A percentile compares a stretch with the other conserved stretches of the same genome.
Conservation (phyloP, 2,329 filamentous ascomycete species). For the Pezicula radicicola region DNA sequence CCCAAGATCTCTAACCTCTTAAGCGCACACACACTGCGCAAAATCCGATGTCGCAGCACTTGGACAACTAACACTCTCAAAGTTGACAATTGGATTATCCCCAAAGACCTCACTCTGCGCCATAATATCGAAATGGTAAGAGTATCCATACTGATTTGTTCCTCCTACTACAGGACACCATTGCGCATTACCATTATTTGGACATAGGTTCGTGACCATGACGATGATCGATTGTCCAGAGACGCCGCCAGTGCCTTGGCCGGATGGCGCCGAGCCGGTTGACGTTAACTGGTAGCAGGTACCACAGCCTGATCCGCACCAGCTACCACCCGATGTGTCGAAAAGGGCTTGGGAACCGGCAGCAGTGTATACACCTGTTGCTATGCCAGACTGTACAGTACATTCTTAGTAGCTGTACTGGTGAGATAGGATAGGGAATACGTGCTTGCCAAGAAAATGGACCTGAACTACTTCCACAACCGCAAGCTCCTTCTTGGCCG, state of each 20-base stretch:
- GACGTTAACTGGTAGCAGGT: constrained; percentile 27
- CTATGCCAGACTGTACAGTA: constrained; percentile 6
- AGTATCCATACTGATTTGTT: constrained; percentile 31
- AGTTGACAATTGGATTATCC: constrained; percentile 31
- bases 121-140: constrained; percentile 35
- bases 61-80: constrained; percentile 29
- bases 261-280: constrained; percentile 19
- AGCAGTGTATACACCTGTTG: constrained; percentile 20
- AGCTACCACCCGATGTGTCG: constrained; percentile 10
- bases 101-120: constrained; percentile 28
- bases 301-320: constrained; percentile 28
- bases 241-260: constrained; percentile 20
- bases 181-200: constrained; percentile 30
- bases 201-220: constrained; percentile 33
- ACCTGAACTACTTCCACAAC: constrained; percentile 24
- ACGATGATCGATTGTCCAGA: constrained; percentile 24
- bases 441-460: constrained; percentile 26
- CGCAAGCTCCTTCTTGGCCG: constrained; percentile 28
- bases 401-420: not conserved
- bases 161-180: constrained; percentile 32
- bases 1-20: not conserved
- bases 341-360: constrained; percentile 24
- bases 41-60: not conserved
- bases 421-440: not conserved
- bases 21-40: not conserved